Evolutionary conservation across 164 flowering plant species (phyloP).

Genomic region (Cinnamomum micranthum): DNA sequence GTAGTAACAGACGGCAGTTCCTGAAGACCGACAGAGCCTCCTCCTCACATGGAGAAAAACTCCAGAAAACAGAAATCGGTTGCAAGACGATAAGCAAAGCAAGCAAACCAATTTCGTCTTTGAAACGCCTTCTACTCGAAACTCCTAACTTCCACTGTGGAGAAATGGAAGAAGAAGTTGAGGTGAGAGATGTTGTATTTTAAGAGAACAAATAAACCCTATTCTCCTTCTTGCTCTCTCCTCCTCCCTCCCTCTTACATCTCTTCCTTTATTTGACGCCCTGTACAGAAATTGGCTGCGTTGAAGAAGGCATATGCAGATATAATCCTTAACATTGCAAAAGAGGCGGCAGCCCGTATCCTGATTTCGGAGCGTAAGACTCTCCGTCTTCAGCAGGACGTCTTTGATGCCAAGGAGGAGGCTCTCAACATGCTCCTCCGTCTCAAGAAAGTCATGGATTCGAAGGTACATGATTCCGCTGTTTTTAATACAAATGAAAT

Average conservation of each 20-base stretch:
- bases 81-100: too few relatives aligned
- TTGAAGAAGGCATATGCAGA: constrained; percentile 87
- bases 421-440: constrained; percentile 58
- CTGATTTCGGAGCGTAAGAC: constrained; percentile 72
- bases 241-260: background rate
- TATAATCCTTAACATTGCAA: constrained; percentile 68
- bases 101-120: too few relatives aligned
- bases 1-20: too few relatives aligned
- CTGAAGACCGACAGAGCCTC: too few relatives aligned
- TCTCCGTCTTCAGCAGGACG: constrained; percentile 44
- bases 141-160: too few relatives aligned
- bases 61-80: too few relatives aligned
- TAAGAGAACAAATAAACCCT: background rate
- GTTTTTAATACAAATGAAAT: too few relatives aligned
- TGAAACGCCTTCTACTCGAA: too few relatives aligned
- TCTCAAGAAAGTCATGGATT: constrained; percentile 64
- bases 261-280: too few relatives aligned
- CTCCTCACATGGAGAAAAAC: too few relatives aligned
- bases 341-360: constrained; percentile 80
- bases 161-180: too few relatives aligned
- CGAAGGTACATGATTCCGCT: constrained; percentile 38
- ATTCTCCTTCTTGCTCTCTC: background rate
- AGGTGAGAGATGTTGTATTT: too few relatives aligned
- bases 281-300: constrained; percentile 20
- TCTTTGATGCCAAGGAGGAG: constrained; percentile 55